These are phyloP conservation scores for Vitis vinifera DNA, from an alignment of 164 flowering plant genomes.

Conservation along the genomic window DNA sequence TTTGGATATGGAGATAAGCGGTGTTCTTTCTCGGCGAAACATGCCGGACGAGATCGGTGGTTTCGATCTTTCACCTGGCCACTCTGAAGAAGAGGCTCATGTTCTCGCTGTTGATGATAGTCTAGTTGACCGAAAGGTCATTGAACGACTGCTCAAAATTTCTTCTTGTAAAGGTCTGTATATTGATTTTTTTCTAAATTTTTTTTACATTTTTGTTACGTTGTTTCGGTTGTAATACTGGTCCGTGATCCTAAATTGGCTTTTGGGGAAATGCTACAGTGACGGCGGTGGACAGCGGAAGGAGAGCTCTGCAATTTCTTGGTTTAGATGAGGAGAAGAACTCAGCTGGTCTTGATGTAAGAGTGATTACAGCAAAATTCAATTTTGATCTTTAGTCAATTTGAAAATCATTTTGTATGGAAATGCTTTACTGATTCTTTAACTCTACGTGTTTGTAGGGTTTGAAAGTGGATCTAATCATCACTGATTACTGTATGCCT, in stretches of 20 bases:
- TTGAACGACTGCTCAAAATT: conserved; percentile 77
- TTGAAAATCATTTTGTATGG: too few relatives aligned
- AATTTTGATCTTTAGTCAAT: neutral
- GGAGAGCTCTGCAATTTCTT: conserved; percentile 73
- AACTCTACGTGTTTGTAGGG: conserved; percentile 28
- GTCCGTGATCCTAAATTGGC: neutral
- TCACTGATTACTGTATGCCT: conserved; percentile 97
- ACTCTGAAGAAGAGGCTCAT: conserved; percentile 51
- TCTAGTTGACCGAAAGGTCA: conserved; percentile 82
- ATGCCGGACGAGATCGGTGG: conserved; percentile 28
- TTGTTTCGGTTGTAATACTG: neutral
- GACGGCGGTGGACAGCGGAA: conserved; percentile 93
- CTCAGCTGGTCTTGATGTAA: conserved; percentile 46
- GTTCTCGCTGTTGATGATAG: conserved; percentile 97
- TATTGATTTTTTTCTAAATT: too few relatives aligned
- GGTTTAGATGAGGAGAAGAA: conserved; percentile 68
- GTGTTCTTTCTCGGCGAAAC: conserved; percentile 24
- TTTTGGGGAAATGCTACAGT: conserved; percentile 45
- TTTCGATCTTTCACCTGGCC: conserved; percentile 15
- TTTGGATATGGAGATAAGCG: conserved; percentile 28
- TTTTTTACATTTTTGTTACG: neutral
- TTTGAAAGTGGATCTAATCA: conserved; percentile 79
- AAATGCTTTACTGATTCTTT: neutral
- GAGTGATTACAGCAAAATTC: conserved; percentile 2
- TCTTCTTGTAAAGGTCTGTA: conserved; percentile 74